A percentile compares a stretch with the other conserved stretches of the same genome.
These are phyloP conservation scores for Trichoderma citrinoviride DNA, from an alignment of 2,329 filamentous ascomycete genomes.

Conservation along the genomic window DNA sequence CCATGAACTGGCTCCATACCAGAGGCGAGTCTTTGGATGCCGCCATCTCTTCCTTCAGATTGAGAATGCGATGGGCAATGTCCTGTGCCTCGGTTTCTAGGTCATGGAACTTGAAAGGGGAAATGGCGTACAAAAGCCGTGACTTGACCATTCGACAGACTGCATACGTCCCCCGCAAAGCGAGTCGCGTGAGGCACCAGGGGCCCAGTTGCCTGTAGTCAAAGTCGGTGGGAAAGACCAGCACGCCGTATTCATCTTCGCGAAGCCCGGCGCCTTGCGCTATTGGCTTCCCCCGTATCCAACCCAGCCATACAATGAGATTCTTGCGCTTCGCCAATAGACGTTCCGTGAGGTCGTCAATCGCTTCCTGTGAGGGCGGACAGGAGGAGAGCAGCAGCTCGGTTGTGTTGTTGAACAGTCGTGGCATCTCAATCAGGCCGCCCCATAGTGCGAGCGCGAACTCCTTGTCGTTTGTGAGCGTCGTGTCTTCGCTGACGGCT, in stretches of 20 bases:
- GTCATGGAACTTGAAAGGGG: background rate
- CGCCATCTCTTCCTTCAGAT: background rate
- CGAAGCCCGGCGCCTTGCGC: background rate
- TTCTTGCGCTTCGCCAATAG: slow-evolving; percentile 8
- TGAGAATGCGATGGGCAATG: background rate
- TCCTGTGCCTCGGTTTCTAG: background rate
- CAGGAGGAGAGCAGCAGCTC: background rate
- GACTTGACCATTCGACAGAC: slow-evolving; percentile 18
- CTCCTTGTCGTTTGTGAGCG: slow-evolving; percentile 7
- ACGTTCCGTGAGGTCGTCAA: background rate
- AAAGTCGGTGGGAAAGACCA: background rate
- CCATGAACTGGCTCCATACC: slow-evolving; percentile 9
- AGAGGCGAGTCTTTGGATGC: background rate
- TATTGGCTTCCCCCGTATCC: background rate
- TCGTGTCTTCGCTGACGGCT: slow-evolving; percentile 2
- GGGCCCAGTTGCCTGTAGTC: background rate
- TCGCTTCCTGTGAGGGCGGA: background rate
- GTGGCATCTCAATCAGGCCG: background rate
- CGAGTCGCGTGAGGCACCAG: slow-evolving; percentile 10
- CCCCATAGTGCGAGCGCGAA: slow-evolving; percentile 3
- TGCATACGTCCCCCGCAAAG: slow-evolving; percentile 2
- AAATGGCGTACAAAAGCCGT: background rate
- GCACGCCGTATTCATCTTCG: slow-evolving; percentile 8
- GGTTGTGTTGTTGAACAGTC: slow-evolving; percentile 5
- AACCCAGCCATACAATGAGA: slow-evolving; percentile 1